phyloP scores from a whole-genome alignment of 2,329 filamentous ascomycete genomes.

The Monilinia vaccinii-corymbosi region DNA sequence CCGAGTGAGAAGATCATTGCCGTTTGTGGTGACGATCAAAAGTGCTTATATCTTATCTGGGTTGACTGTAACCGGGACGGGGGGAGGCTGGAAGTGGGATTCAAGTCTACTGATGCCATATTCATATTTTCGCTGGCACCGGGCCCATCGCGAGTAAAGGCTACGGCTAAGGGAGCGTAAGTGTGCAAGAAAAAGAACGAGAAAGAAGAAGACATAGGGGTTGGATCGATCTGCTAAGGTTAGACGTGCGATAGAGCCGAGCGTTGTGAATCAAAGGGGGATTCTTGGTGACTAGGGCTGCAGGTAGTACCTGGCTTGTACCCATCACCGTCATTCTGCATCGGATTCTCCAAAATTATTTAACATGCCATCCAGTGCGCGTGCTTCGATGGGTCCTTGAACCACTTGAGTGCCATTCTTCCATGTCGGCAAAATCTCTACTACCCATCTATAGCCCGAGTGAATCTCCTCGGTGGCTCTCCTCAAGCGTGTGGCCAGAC shows the following conservation, averaged over 20 bases:
- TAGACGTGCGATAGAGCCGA: not conserved
- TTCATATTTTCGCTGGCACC: not conserved
- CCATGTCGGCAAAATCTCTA: conserved; percentile 7
- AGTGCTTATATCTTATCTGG: not conserved
- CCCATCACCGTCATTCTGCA: not conserved
- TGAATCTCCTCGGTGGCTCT: not conserved
- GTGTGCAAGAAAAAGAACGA: not conserved
- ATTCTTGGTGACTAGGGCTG: not conserved
- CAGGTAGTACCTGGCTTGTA: not conserved
- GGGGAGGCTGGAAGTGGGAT: not conserved
- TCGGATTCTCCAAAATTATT: not conserved
- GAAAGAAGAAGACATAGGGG: not conserved
- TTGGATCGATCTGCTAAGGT: not conserved
- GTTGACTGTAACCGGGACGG: not conserved
- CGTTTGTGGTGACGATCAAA: not conserved
- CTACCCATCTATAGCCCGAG: not conserved
- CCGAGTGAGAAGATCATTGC: not conserved
- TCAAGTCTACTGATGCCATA: not conserved
- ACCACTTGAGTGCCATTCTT: too few species aligned
- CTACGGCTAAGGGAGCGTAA: too few species aligned
- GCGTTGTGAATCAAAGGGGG: not conserved
- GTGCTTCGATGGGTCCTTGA: not conserved
- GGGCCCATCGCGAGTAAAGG: too few species aligned
- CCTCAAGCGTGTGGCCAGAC: not conserved
- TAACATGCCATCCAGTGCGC: not conserved